Evolutionary conservation across 106 monocot genomes (phyloP), one percentile per base, ranked within the genome.

Genomic region (Phalaenopsis equestris): DNA sequence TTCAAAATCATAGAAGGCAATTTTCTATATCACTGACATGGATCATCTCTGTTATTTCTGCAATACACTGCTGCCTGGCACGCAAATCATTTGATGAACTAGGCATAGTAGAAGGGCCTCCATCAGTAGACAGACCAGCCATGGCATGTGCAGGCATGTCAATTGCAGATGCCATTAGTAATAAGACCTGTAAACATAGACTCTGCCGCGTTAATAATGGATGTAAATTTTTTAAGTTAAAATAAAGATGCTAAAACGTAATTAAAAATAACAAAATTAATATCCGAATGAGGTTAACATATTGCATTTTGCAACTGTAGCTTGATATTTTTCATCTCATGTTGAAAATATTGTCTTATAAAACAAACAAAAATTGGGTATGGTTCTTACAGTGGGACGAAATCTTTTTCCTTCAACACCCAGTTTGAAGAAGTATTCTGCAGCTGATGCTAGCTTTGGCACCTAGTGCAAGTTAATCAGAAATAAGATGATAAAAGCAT

Each of bases 351-450:
- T 57, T 14, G 15, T 16, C 12, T 57, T 57, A 57, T 57, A 57
- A 57, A 3, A 12, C 56, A 57, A 3, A 12, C 3, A 57, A 57
- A 16, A 12, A 57, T 8, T 5, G 15, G 18, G 10, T 57, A 16
- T 16, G 76, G 18, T 65, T 75, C 89, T 89, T 88, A 96, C 96
- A n/a, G 96, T 93, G 45, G 96, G 93, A 46, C 96, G 91, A 39
- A 96, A 96, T 87, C 91, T 87, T 89, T 96, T 96, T 52, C 96
- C 96, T 86, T 96, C 93, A 56, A 92, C 96, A 78, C 93, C 91
- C 78, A 90, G 58, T 81, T 90, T 91, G 76, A 96, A 96, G 65
- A 93, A 93, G 80, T 93, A 96, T 80, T 93, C 91, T 61, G 96
- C 96, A 77, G 93, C 93, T 77, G 96, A 91, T 67, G 96, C 93